phyloP scores from a whole-genome alignment of 352 stramenopile species.

The Pythium vanterpoolii region DNA sequence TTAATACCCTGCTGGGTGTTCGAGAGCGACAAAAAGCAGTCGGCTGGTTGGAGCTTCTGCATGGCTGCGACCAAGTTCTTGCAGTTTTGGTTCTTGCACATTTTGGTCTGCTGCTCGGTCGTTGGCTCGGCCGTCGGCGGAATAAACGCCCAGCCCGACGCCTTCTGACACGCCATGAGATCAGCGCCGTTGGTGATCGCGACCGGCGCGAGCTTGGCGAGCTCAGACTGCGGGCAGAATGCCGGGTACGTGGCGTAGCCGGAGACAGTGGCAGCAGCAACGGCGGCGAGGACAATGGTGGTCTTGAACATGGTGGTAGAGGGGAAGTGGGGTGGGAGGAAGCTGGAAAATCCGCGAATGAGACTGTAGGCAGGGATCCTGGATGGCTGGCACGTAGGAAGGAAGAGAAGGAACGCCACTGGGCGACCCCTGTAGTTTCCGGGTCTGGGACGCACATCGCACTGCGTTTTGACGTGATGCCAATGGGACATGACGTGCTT shows the following conservation, averaged over 20 bases:
- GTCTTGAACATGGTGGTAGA: slow-evolving; percentile 23
- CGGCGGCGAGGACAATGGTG: slow-evolving; percentile 13
- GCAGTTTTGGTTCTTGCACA: slow-evolving; percentile 29
- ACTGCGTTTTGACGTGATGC: too few relatives aligned
- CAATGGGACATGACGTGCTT: too few relatives aligned
- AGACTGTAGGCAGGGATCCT: too few relatives aligned
- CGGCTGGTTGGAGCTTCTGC: slow-evolving; percentile 12
- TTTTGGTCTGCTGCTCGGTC: slow-evolving; percentile 20
- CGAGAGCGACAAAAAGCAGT: slow-evolving; percentile 30
- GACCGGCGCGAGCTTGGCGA: slow-evolving; percentile 17
- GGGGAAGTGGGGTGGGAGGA: slow-evolving; percentile 2
- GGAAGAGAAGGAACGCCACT: too few relatives aligned
- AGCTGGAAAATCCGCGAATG: slow-evolving; percentile 24
- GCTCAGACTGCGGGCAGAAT: slow-evolving; percentile 16
- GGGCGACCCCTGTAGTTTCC: too few relatives aligned
- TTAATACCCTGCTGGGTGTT: slow-evolving; percentile 25
- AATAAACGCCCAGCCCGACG: slow-evolving; percentile 31
- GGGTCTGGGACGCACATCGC: too few relatives aligned
- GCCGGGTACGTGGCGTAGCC: slow-evolving; percentile 10
- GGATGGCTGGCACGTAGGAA: too few relatives aligned
- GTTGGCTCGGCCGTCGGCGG: slow-evolving; percentile 28
- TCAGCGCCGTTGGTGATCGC: slow-evolving; percentile 10
- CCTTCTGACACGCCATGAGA: slow-evolving; percentile 23
- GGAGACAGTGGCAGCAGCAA: slow-evolving; percentile 12
- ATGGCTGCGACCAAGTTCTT: slow-evolving; percentile 28